Conservation (phyloP, 306 rosid species). For the Dalbergia cochinchinensis region DNA sequence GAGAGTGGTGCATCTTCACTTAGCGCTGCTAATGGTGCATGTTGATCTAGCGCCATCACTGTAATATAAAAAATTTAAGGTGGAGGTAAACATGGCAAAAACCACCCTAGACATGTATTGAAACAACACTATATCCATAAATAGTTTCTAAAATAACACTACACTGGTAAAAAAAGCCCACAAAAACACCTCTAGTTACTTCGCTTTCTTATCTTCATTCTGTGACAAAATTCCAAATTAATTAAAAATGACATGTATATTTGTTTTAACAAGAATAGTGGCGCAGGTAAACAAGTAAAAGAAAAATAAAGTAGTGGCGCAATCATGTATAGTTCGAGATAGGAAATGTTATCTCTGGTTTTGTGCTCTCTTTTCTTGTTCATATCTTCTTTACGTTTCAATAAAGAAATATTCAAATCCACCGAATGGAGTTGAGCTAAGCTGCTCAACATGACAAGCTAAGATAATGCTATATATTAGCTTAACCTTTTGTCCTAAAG, state of each 20-base stretch:
- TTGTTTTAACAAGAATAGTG: not conserved
- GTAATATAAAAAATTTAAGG: too few relatives aligned
- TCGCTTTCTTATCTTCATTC: not conserved
- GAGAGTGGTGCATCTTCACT: too few relatives aligned
- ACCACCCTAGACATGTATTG: too few relatives aligned
- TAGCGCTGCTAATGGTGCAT: too few relatives aligned
- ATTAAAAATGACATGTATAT: not conserved
- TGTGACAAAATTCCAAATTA: not conserved
- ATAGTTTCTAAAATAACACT: too few relatives aligned
- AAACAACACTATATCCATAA: too few relatives aligned
- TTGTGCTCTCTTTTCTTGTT: conserved; percentile 9
- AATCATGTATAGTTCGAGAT: not conserved
- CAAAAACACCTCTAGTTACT: not conserved
- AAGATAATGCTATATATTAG: conserved; percentile 4
- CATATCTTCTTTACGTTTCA: conserved; percentile 2
- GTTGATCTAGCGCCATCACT: too few relatives aligned
- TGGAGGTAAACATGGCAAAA: too few relatives aligned
- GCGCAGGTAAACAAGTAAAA: too few relatives aligned
- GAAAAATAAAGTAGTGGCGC: not conserved
- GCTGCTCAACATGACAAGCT: not conserved
- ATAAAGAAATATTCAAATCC: not conserved
- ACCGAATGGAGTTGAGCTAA: not conserved
- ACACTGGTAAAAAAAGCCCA: too few relatives aligned
- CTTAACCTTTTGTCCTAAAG: not conserved
- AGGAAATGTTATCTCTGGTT: not conserved